Evolutionary conservation across 805 yeast species (phyloP).

Genomic region (Cephaloascus albidus): DNA sequence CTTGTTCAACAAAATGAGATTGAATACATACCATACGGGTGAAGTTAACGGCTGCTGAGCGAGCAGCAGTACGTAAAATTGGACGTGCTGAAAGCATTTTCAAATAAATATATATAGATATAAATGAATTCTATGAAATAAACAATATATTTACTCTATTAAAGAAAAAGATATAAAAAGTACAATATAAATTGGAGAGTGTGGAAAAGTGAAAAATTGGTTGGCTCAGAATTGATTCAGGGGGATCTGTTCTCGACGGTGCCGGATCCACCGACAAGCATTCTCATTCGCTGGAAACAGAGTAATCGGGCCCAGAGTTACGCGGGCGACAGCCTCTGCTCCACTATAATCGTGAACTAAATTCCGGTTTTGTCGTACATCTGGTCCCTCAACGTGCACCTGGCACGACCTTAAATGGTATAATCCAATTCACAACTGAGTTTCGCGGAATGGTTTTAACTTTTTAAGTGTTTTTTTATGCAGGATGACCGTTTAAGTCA

Average conservation of each 20-base stretch:
- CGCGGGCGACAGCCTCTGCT: too few relatives aligned
- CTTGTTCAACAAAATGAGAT: not conserved
- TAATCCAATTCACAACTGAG: too few relatives aligned
- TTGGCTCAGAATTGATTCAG: not conserved
- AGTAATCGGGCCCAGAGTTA: too few relatives aligned
- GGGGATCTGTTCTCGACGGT: not conserved
- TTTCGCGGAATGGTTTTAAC: too few relatives aligned
- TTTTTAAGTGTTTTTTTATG: too few relatives aligned
- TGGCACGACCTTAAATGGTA: too few relatives aligned
- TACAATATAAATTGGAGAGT: not conserved
- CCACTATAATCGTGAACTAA: too few relatives aligned
- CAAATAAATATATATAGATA: conserved; percentile 2
- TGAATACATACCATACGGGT: conserved; percentile 16
- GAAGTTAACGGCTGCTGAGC: conserved; percentile 48
- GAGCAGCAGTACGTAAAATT: conserved; percentile 76
- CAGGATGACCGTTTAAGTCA: too few relatives aligned
- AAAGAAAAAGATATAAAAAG: not conserved
- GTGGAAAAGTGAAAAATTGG: not conserved
- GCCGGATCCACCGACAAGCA: not conserved
- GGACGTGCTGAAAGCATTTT: conserved; percentile 81
- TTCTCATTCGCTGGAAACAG: not conserved
- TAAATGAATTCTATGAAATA: not conserved
- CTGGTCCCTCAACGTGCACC: too few relatives aligned
- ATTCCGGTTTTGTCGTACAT: too few relatives aligned
- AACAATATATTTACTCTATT: not conserved